phyloP scores from a whole-genome alignment of 2,329 filamentous ascomycete genomes.

The Talaromyces albobiverticillius region DNA sequence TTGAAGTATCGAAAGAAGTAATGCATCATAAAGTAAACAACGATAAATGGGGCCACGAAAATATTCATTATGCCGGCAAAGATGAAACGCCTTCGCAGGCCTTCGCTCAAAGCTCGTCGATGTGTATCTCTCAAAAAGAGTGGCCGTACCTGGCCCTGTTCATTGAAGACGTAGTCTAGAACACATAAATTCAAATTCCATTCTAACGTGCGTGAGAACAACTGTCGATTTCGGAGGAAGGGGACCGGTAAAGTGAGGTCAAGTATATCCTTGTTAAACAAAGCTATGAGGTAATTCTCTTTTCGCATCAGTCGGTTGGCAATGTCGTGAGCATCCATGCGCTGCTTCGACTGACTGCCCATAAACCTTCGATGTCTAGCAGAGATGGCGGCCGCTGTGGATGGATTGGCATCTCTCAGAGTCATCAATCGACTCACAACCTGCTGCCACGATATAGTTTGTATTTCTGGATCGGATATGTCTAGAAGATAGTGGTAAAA shows the following conservation, averaged over 20 bases:
- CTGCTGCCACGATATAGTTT: conserved; percentile 92
- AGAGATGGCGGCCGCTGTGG: conserved; percentile 66
- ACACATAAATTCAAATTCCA: conserved; percentile 91
- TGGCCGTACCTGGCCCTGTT: conserved; percentile 79
- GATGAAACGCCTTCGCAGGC: conserved; percentile 71
- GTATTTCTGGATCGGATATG: conserved; percentile 82
- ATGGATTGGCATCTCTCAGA: conserved; percentile 80
- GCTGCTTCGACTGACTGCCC: conserved; percentile 84
- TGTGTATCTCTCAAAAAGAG: conserved; percentile 82
- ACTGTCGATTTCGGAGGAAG: conserved; percentile 71
- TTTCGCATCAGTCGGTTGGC: conserved; percentile 94
- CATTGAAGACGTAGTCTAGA: conserved; percentile 90
- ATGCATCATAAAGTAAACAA: conserved; percentile 80
- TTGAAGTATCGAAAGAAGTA: conserved; percentile 97
- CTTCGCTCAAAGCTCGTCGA: conserved; percentile 72
- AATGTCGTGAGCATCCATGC: conserved; percentile 94
- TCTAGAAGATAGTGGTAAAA: conserved; percentile 82
- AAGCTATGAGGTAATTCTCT: conserved; percentile 93
- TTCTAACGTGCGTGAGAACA: conserved; percentile 85
- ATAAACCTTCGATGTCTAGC: conserved; percentile 60
- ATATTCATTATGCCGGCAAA: conserved; percentile 85
- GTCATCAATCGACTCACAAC: conserved; percentile 82
- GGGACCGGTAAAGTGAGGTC: conserved; percentile 84
- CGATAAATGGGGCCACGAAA: conserved; percentile 78
- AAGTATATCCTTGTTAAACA: conserved; percentile 95